Conservation (phyloP, 345 rosid species). For the Arabidopsis arenosa region DNA sequence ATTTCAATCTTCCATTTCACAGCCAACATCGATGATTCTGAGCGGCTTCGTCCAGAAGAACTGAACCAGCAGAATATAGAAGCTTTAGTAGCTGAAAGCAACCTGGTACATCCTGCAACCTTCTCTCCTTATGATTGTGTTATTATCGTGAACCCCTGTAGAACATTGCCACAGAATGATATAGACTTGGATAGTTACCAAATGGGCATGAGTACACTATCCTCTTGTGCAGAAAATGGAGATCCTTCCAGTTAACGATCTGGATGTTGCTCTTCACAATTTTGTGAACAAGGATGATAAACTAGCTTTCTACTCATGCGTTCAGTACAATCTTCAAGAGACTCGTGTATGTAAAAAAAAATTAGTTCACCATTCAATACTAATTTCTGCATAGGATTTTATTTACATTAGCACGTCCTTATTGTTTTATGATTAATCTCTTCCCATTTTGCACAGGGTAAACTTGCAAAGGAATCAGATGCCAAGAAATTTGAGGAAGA, state of each 20-base stretch:
- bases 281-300: constrained; percentile 98
- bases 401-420: background rate
- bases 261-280: constrained; percentile 92
- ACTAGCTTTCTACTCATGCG: constrained; percentile 84
- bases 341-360: constrained; percentile 72
- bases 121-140: constrained; percentile 16
- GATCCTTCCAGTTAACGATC: constrained; percentile 93
- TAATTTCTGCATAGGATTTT: constrained; percentile 2
- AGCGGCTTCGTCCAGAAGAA: constrained; percentile 95
- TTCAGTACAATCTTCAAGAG: constrained; percentile 90
- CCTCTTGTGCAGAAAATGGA: constrained; percentile 88
- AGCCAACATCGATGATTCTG: constrained; percentile 84
- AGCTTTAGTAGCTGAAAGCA: constrained; percentile 96
- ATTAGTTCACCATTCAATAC: background rate
- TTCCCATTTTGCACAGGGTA: constrained; percentile 58
- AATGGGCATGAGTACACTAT: constrained; percentile 34
- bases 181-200: constrained; percentile 19
- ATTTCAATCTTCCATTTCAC: constrained; percentile 41
- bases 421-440: constrained; percentile 31
- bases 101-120: constrained; percentile 65
- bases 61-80: constrained; percentile 97
- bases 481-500: constrained; percentile 67
- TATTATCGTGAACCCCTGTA: constrained; percentile 2
- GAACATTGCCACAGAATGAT: constrained; percentile 2
- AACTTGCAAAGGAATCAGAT: constrained; percentile 83